These are phyloP conservation scores for Musa itinerans DNA, from an alignment of 176 grass and related monocot genomes.

Conservation along the genomic window DNA sequence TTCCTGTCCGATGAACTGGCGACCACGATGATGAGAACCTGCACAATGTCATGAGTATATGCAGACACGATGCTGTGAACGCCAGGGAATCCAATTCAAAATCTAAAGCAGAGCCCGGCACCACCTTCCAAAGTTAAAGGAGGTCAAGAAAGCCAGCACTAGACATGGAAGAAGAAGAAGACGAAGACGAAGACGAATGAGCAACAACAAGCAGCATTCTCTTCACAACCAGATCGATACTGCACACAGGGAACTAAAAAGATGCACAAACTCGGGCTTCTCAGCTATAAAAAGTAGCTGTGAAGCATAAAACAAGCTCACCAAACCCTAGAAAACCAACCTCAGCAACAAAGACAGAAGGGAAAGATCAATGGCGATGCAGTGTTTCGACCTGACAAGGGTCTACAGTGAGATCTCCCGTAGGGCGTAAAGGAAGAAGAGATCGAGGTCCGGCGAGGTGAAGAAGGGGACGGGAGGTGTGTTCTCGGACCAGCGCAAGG, in stretches of 20 bases:
- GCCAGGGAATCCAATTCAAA: not conserved
- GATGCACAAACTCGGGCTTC: not conserved
- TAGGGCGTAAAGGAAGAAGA: conserved; percentile 15
- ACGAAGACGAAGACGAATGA: not conserved
- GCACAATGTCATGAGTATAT: not conserved
- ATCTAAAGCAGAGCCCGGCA: not conserved
- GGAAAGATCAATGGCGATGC: not conserved
- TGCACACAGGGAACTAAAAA: not conserved
- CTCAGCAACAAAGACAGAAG: not conserved
- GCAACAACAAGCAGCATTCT: not conserved
- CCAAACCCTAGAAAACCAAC: not conserved
- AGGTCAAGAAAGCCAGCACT: not conserved
- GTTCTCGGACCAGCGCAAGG: not conserved
- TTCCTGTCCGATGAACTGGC: not conserved
- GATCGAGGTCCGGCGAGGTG: conserved; percentile 12
- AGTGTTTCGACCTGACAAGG: not conserved
- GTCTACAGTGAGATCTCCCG: not conserved
- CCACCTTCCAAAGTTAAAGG: not conserved
- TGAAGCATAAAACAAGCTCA: not conserved
- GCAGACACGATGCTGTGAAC: too few species aligned
- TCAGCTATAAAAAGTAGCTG: conserved; percentile 7
- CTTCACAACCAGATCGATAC: too few species aligned
- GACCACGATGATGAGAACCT: not conserved
- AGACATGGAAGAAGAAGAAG: not conserved
- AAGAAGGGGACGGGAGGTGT: conserved; percentile 7